These are phyloP conservation scores for Scenedesmus sp. DNA, from an alignment of 163 green algal species.

Conservation along the genomic window DNA sequence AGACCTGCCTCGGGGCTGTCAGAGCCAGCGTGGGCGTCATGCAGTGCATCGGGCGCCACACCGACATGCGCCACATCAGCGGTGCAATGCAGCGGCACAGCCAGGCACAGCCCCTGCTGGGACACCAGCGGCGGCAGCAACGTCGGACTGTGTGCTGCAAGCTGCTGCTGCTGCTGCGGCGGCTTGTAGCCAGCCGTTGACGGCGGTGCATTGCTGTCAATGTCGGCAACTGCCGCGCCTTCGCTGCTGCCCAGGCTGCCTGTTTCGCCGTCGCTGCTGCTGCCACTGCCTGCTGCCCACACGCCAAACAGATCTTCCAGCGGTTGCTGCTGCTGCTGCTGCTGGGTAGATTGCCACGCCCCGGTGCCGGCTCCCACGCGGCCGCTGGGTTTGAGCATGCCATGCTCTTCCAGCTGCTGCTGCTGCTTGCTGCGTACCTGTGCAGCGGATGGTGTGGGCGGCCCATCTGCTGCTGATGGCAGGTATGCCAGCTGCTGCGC, in stretches of 20 bases:
- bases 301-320: not conserved
- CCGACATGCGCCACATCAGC: not conserved
- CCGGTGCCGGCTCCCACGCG: not conserved
- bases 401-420: conserved; percentile 27
- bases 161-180: not conserved
- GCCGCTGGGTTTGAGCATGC: not conserved
- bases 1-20: not conserved
- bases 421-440: not conserved
- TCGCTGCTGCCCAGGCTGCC: not conserved
- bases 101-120: not conserved
- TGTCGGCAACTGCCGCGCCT: not conserved
- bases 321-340: conserved; percentile 10
- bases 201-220: not conserved
- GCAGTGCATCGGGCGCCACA: not conserved
- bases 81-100: not conserved
- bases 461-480: not conserved
- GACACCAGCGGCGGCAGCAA: not conserved
- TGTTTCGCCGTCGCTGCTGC: not conserved
- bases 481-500: not conserved
- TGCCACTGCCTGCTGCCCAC: not conserved
- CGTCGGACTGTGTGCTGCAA: not conserved
- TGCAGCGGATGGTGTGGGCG: not conserved
- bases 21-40: not conserved
- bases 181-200: not conserved
- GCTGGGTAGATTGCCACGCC: not conserved